Evolutionary conservation across 192 early-diverging fungal genomes (phyloP), one percentile per base, ranked within the genome.

Genomic region (Chytriomyces confervae): DNA sequence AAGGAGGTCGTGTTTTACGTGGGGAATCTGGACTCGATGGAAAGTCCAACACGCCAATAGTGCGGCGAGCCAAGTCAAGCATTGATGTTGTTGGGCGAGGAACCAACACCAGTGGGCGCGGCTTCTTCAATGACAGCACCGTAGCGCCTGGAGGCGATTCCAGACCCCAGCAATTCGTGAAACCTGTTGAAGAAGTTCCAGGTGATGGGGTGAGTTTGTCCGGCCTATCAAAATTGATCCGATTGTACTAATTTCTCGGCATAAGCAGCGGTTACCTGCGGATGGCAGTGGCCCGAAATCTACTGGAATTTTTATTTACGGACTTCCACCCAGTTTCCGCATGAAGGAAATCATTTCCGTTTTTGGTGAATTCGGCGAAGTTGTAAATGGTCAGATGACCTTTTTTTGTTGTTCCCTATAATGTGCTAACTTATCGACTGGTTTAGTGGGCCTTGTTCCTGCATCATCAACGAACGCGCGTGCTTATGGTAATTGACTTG

Each of bases 321-420:
- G 81, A 3, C 79, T 86, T 9, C 85, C 85, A 50, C 68, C 72
- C 8, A 64, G 78, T 27, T 84, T 86, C 48, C 84, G 78, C 18
- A 81, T 85, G 23, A 62, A 61, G 18, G 81, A 86, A 67, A 53
- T 86, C 24, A 62, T 86, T 43, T 75, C 82, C 27, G 60, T 86
- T 44, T 86, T 86, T 76, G 50, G 79, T 9, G 81, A 83, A 20
- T 86, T 77, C 74, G 85, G 85, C 23, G 69, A 67, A 46, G 81
- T 86, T 20, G 48, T 85, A 29, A 86, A 86, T 68, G 83, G 82
- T 86, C 11, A 29, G 75, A 11, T 49, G 47, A 13, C 5, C 46
- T 16, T 71, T 62, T 50, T 49, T 7, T 9, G 48, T 61, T 24
- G 3, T 8, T 57, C 13, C 53, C 20, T 57, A 5, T 1, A 57